Evolutionary conservation across 768 basidiomycete genomes (phyloP), one percentile per base, ranked within the genome.

Genomic region (Gyrodon lividus): DNA sequence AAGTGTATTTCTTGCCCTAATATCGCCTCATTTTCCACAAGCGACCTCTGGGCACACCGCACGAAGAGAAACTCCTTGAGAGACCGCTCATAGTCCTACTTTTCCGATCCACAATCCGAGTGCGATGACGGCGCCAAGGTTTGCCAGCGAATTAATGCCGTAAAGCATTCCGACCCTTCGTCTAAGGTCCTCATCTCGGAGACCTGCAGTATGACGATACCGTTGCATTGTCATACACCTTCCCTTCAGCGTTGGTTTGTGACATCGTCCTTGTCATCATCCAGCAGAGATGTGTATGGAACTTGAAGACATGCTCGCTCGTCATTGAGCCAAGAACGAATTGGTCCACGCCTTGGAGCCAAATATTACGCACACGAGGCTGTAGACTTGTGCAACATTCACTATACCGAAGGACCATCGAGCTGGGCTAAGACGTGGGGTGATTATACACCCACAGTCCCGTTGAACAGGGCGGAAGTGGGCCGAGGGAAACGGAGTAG

Each of bases 321-420:
- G 87, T 84, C 70, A 82, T 50, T 1, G 89, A 90, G 5, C 87
- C 87, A 52, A 92, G 72, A 20, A 87, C 75, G 48, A 87, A 77
- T 54, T 82, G 78, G 64, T 92, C 92, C 42, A 77, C 59, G 6
- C 72, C 72, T 57, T 88, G 85, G 17, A 74, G 66, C 24, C 22
- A 56, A 75, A 57, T 19, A 80, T 56, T 7, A 80, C 76, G 4
- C 63, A 66, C 0, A 62, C 76, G 16, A 89, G 72, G 3, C 77
- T 72, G 59, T 85, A 89, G 12, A 77, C 79, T 63, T 88, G 86
- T 2, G 77, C 78, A 22, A 87, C 86, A 58, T 88, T 83, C 12
- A 79, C 77, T 33, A 79, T 63, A 17, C 10, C 28, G 68, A 60
- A 5, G 83, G 83, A 8, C 69, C 72, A 42, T 69, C 55, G 44